Evolutionary conservation across 2,329 filamentous ascomycete genomes (phyloP).

Genomic region (Dactylella cylindrospora): DNA sequence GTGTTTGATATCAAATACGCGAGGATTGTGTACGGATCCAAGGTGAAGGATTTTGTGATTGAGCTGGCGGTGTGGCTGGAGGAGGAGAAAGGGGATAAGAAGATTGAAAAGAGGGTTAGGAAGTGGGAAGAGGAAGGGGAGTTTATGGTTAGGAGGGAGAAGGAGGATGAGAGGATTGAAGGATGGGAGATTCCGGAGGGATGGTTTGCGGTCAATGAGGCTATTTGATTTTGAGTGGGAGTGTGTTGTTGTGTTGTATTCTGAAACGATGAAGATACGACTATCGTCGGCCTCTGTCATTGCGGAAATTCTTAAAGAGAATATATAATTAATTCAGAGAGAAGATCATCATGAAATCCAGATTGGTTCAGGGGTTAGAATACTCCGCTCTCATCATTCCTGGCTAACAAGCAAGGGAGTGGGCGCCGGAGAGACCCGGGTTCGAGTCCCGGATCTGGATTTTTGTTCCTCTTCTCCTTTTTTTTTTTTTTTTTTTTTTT

Average conservation of each 20-base stretch:
- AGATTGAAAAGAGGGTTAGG: slow-evolving; percentile 17
- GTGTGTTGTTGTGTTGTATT: background rate
- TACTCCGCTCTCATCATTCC: slow-evolving; percentile 41
- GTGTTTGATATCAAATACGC: no score
- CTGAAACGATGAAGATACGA: background rate
- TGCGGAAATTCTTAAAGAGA: background rate
- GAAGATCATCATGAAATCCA: slow-evolving; percentile 7
- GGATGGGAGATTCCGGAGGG: slow-evolving; percentile 2
- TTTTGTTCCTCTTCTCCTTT: slow-evolving; percentile 9
- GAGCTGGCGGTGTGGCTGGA: slow-evolving; percentile 20
- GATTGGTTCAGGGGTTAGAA: slow-evolving; percentile 43
- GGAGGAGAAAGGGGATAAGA: slow-evolving; percentile 20
- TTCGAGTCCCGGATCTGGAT: slow-evolving; percentile 44
- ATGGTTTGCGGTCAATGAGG: background rate
- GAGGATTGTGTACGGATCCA: no score
- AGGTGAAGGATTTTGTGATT: no score
- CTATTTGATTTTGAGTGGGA: no score
- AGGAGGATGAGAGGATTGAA: slow-evolving; percentile 31
- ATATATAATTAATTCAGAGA: background rate
- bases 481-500: slow-evolving; percentile 6
- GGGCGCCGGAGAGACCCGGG: slow-evolving; percentile 34
- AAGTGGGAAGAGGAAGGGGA: slow-evolving; percentile 10
- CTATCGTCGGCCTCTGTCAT: background rate
- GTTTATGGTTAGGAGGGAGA: slow-evolving; percentile 19
- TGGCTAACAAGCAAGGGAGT: background rate